Conservation (phyloP, 2,329 filamentous ascomycete genomes). For the Pseudogymnoascus sp. region DNA sequence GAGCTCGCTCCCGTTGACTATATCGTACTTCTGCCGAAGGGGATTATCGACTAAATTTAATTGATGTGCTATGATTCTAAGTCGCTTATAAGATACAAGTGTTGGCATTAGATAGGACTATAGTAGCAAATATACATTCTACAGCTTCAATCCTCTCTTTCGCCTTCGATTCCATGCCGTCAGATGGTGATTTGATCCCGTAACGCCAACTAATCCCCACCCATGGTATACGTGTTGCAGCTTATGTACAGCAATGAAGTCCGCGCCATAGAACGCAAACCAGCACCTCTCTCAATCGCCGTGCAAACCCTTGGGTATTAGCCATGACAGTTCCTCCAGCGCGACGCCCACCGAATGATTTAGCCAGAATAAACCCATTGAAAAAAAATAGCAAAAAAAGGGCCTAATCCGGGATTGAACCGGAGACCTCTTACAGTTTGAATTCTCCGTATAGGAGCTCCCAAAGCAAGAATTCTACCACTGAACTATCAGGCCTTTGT, state of each 20-base stretch:
- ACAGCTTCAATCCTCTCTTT: not conserved
- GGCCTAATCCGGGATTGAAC: no score
- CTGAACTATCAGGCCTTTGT: no score
- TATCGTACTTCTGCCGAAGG: conserved; percentile 49
- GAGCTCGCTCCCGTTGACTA: conserved; percentile 63
- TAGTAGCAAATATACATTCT: not conserved
- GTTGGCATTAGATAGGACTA: not conserved
- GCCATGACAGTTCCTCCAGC: no score
- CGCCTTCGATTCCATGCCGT: not conserved
- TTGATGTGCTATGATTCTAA: not conserved
- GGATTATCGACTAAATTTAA: conserved; percentile 43
- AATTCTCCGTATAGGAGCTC: no score
- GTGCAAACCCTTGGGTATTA: not conserved
- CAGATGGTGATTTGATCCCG: not conserved
- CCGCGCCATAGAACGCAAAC: not conserved
- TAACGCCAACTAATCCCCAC: not conserved
- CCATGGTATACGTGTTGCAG: not conserved
- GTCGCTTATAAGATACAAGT: not conserved
- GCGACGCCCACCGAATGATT: no score
- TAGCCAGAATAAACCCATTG: no score
- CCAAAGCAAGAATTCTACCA: no score
- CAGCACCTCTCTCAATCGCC: not conserved
- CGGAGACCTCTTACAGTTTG: no score
- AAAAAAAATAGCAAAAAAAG: no score
- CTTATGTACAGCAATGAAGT: not conserved